These are phyloP conservation scores for Penicillium roqueforti DNA, from an alignment of 495 filamentous ascomycete species.

Conservation along the genomic window DNA sequence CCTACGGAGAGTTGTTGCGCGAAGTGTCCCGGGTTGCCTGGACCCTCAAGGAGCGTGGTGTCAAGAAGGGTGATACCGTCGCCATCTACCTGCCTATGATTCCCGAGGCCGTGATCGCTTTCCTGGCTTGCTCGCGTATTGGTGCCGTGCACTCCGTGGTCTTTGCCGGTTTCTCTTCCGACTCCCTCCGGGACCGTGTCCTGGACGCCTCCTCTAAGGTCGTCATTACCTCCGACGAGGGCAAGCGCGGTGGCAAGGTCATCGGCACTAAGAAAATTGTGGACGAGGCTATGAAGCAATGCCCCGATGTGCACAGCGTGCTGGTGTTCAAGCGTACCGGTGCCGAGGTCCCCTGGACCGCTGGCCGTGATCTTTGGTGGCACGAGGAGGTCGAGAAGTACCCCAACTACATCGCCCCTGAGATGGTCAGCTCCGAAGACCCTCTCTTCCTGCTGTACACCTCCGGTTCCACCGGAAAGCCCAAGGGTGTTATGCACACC, in stretches of 20 bases:
- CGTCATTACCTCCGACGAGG: slow-evolving; percentile 95
- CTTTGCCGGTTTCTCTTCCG: slow-evolving; percentile 96
- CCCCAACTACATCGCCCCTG: slow-evolving; percentile 83
- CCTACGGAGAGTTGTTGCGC: slow-evolving; percentile 89
- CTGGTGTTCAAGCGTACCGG: slow-evolving; percentile 96
- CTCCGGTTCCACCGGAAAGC: slow-evolving; percentile 95
- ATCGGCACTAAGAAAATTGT: slow-evolving; percentile 99
- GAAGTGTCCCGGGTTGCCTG: slow-evolving; percentile 84
- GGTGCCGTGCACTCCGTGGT: slow-evolving; percentile 98
- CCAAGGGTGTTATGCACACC: slow-evolving; percentile 98
- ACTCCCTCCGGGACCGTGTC: slow-evolving; percentile 94
- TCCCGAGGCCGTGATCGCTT: slow-evolving; percentile 86
- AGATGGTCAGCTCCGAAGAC: slow-evolving; percentile 86
- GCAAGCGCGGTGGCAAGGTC: slow-evolving; percentile 93
- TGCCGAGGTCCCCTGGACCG: slow-evolving; percentile 84
- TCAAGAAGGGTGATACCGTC: slow-evolving; percentile 96
- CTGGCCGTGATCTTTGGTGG: slow-evolving; percentile 94
- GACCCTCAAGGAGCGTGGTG: slow-evolving; percentile 88
- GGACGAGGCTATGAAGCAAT: slow-evolving; percentile 96
- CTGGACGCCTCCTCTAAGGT: slow-evolving; percentile 84
- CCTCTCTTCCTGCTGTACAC: slow-evolving; percentile 98
- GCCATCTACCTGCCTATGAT: slow-evolving; percentile 99
- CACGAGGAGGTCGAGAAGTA: slow-evolving; percentile 96
- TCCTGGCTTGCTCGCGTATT: slow-evolving; percentile 88
- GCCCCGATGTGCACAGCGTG: slow-evolving; percentile 79